Evolutionary conservation across 345 rosid genomes (phyloP).

Genomic region (Gossypium raimondii): DNA sequence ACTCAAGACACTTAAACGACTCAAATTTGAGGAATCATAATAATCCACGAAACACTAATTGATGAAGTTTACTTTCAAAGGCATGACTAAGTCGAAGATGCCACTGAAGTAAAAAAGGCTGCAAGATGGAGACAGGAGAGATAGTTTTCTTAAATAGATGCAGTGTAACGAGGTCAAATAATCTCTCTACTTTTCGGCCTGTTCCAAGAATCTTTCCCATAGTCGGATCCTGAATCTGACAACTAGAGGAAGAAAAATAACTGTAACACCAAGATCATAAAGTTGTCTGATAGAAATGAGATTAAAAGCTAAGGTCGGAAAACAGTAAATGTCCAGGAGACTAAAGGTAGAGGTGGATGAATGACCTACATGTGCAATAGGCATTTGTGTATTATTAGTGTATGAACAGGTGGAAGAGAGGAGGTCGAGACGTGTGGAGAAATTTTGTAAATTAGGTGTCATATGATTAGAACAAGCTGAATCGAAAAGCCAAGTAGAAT

Average conservation of each 20-base stretch:
- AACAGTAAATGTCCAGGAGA: not conserved
- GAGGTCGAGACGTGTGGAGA: not conserved
- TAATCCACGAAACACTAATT: no score
- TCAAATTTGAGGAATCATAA: no score
- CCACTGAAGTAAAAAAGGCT: not conserved
- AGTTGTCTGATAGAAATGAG: not conserved
- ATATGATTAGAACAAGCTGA: not conserved
- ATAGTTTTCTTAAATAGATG: not conserved
- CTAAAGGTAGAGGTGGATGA: no score
- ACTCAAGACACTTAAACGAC: no score
- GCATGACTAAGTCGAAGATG: not conserved
- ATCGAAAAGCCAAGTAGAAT: not conserved
- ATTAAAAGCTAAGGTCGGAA: not conserved
- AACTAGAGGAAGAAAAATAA: not conserved
- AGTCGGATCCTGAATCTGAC: not conserved
- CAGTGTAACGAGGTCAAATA: not conserved
- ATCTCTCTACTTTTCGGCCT: not conserved
- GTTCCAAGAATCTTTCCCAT: not conserved
- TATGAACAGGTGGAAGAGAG: no score
- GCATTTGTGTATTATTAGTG: no score
- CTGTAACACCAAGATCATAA: not conserved
- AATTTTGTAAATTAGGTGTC: not conserved
- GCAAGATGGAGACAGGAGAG: no score
- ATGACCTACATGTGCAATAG: no score
- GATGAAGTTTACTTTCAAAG: no score